Base-by-base conservation (phyloP, 148 eudicot genomes). In the Rhododendron williamsianum region DNA sequence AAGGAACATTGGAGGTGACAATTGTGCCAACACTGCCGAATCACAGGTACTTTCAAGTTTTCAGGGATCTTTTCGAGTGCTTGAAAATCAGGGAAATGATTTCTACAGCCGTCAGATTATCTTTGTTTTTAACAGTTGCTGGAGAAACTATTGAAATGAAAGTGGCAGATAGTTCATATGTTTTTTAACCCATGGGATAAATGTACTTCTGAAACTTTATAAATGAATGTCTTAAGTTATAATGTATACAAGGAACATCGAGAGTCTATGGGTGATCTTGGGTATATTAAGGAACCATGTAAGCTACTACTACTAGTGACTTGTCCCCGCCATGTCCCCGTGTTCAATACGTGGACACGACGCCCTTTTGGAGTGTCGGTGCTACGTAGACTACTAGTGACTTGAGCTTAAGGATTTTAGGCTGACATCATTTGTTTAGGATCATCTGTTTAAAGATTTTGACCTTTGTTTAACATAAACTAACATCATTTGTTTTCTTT, bases 21-120 rank as follows among this genome's bases (percentile, higher is more conserved):
- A 81, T 80, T 87, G 85, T 25, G 81, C 90, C 69, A 84, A 85
- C 52, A 60, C 86, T 35, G 87, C 86, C 58, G 93, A 92, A 69
- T 82, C 95, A 23, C 94, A 94, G 94, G 98, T 94, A 91, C 27
- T 3, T 76, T 11, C 30, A 23, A 45, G 30, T 49, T 48, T 13
- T 27, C 4, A 7, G 33, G 80, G 16, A 25, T 69, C n/a, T 0
- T 13, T 21, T 4, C 6, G 11, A 67, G 11, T 5, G 1, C 43
- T 19, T 43, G 76, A 82, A 63, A 38, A 60, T 60, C n/a, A 2
- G 12, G 27, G 45, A 13, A 81, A 38, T 58, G 49, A 4, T 2
- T 4, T 23, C 4, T 4, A 80, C 18, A 21, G 82, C 63, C 4
- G 0, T 52, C 67, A 19, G 83, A 58, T 35, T 35, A 35, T 60